These are phyloP conservation scores for Penicillium manginii DNA, from an alignment of 495 filamentous ascomycete species.

Conservation along the genomic window DNA sequence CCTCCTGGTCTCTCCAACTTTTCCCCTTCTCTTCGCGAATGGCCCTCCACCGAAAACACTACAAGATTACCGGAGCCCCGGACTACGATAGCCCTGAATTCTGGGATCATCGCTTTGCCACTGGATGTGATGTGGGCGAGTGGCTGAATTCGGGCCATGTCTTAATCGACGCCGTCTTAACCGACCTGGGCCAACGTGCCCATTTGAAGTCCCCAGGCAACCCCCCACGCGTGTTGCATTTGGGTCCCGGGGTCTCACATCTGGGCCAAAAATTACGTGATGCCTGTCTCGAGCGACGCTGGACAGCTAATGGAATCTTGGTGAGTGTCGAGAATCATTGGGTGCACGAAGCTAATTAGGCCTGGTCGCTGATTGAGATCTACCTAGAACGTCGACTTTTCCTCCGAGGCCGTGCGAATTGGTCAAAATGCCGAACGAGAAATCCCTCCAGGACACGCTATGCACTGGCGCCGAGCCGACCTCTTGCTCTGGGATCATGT, in stretches of 20 bases:
- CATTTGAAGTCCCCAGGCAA: not conserved
- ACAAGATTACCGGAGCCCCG: conserved; percentile 35
- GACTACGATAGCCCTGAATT: conserved; percentile 45
- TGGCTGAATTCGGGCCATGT: conserved; percentile 47
- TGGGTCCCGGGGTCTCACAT: conserved; percentile 46
- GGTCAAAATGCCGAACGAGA: conserved; percentile 32
- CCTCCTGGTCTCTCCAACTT: not conserved
- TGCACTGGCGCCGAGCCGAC: conserved; percentile 43
- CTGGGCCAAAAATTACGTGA: conserved; percentile 40
- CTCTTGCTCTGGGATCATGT: conserved; percentile 43
- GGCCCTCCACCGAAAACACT: conserved; percentile 23
- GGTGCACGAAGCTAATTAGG: no score
- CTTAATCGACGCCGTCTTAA: conserved; percentile 36
- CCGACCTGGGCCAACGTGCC: conserved; percentile 27
- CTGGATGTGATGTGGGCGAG: conserved; percentile 46
- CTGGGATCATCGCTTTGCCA: conserved; percentile 46
- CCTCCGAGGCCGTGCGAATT: conserved; percentile 45
- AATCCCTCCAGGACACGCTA: conserved; percentile 25
- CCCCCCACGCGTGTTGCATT: conserved; percentile 38
- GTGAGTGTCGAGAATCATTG: conserved; percentile 30
- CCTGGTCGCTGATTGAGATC: conserved; percentile 2
- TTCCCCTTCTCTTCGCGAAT: not conserved
- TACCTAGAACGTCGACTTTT: conserved; percentile 48
- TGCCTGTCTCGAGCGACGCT: conserved; percentile 31
- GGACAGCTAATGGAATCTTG: conserved; percentile 41